Evolutionary conservation across 768 basidiomycete species (phyloP).

Genomic region (Zangia roseola): DNA sequence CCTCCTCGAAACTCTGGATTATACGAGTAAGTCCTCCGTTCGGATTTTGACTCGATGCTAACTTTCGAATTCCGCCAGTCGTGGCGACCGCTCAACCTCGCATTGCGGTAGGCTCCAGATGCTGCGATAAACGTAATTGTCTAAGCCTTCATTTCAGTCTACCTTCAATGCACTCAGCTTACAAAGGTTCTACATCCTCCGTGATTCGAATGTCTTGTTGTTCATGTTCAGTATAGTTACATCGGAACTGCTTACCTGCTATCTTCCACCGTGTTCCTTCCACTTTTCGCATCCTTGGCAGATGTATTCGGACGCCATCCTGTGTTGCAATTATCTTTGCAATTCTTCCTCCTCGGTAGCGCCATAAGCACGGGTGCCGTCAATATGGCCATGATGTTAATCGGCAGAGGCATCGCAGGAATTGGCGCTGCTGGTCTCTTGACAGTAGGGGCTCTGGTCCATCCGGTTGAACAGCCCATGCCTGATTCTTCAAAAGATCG

Average conservation of each 20-base stretch:
- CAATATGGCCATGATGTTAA: slow-evolving; percentile 46
- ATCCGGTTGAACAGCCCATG: neutral
- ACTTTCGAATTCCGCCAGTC: slow-evolving; percentile 27
- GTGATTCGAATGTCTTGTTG: neutral
- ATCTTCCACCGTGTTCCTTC: slow-evolving; percentile 52
- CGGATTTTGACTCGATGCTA: neutral
- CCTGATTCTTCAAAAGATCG: slow-evolving; percentile 25
- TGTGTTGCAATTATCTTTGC: slow-evolving; percentile 43
- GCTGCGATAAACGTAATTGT: neutral
- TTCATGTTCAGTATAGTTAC: slow-evolving; percentile 31
- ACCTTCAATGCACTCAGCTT: slow-evolving; percentile 29
- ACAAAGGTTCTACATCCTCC: slow-evolving; percentile 17
- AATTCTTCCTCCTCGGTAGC: slow-evolving; percentile 47
- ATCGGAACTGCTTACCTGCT: slow-evolving; percentile 52
- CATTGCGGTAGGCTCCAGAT: slow-evolving; percentile 41
- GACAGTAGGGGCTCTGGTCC: slow-evolving; percentile 21
- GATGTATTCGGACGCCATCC: slow-evolving; percentile 52
- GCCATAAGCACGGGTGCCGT: slow-evolving; percentile 45
- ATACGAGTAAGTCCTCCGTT: slow-evolving; percentile 19
- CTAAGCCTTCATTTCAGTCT: slow-evolving; percentile 31
- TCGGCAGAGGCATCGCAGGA: slow-evolving; percentile 47
- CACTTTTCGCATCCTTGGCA: slow-evolving; percentile 48
- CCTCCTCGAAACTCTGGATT: slow-evolving; percentile 38
- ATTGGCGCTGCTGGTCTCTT: slow-evolving; percentile 46
- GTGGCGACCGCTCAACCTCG: slow-evolving; percentile 52